Percentiles rank a stretch among this genome's conserved stretches.
These are phyloP conservation scores for Pezicula radicicola DNA, from an alignment of 2,329 filamentous ascomycete species.

Conservation along the genomic window DNA sequence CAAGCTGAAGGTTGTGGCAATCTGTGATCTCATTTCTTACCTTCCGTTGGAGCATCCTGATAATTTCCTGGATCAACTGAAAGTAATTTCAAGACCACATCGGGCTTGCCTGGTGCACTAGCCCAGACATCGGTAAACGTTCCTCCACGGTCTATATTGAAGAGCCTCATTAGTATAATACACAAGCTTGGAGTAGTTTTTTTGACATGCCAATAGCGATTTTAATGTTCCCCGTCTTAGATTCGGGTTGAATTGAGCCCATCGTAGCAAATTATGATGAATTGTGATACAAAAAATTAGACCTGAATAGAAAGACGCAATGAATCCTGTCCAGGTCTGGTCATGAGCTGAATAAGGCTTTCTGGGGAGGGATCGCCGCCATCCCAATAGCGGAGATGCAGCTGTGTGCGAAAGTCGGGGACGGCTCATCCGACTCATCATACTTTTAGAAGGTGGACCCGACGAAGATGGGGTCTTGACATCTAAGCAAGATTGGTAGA, in stretches of 20 bases:
- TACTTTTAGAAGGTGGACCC: too few species aligned
- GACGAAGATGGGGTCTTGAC: too few species aligned
- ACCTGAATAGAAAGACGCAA: too few species aligned
- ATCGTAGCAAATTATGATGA: neutral
- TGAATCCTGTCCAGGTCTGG: too few species aligned
- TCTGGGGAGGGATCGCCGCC: too few species aligned
- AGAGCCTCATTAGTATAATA: neutral
- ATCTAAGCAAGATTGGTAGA: too few species aligned
- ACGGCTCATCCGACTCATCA: too few species aligned
- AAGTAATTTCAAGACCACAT: conserved; percentile 69
- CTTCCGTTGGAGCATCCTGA: conserved; percentile 63
- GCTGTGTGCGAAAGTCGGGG: too few species aligned
- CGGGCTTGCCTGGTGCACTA: conserved; percentile 57
- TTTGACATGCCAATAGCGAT: neutral
- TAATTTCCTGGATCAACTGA: conserved; percentile 69
- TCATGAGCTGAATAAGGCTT: too few species aligned
- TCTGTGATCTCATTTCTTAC: conserved; percentile 37
- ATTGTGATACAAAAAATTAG: too few species aligned
- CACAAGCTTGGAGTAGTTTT: neutral
- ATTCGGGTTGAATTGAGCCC: neutral
- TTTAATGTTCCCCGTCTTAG: neutral
- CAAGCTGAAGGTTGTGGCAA: too few species aligned
- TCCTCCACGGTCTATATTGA: conserved; percentile 52
- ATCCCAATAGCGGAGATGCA: too few species aligned
- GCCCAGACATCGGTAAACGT: conserved; percentile 71